phyloP scores from a whole-genome alignment of 345 rosid genomes.

The Eutrema japonicum region DNA sequence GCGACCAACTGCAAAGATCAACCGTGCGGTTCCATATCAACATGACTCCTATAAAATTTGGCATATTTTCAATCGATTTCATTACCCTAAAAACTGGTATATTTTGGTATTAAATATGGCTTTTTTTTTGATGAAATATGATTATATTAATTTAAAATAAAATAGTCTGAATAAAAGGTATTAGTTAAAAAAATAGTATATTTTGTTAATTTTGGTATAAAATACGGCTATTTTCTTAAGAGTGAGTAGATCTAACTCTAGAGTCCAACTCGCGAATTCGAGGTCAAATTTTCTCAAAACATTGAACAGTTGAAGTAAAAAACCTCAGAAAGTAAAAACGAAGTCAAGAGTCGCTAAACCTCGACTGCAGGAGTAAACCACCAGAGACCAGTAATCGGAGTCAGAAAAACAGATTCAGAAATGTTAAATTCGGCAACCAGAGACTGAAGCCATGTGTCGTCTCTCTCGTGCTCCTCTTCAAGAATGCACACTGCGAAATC shows the following conservation, averaged over 20 bases:
- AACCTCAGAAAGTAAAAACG: not conserved
- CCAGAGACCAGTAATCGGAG: conserved; percentile 40
- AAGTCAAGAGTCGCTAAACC: conserved; percentile 34
- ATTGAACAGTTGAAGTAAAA: not conserved
- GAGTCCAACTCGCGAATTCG: not conserved
- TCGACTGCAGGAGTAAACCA: conserved; percentile 63
- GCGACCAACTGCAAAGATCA: no score
- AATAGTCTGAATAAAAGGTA: no score
- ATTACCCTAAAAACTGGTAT: no score
- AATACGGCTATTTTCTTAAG: not conserved
- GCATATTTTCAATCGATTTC: not conserved
- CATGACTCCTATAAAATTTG: not conserved
- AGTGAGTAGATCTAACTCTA: not conserved
- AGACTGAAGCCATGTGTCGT: conserved; percentile 69
- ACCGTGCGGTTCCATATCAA: not conserved
- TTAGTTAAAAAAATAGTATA: no score
- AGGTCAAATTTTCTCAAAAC: not conserved
- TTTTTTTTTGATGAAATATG: not conserved
- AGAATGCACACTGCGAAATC: conserved; percentile 48
- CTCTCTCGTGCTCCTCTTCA: conserved; percentile 62
- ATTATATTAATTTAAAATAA: no score
- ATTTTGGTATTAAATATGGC: not conserved
- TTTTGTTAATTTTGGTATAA: not conserved
- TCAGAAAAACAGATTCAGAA: conserved; percentile 54
- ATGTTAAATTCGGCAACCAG: conserved; percentile 60